Evolutionary conservation across 2,329 filamentous ascomycete species (phyloP), one percentile per base, ranked within the genome.

Genomic region (Colletotrichum sp.): DNA sequence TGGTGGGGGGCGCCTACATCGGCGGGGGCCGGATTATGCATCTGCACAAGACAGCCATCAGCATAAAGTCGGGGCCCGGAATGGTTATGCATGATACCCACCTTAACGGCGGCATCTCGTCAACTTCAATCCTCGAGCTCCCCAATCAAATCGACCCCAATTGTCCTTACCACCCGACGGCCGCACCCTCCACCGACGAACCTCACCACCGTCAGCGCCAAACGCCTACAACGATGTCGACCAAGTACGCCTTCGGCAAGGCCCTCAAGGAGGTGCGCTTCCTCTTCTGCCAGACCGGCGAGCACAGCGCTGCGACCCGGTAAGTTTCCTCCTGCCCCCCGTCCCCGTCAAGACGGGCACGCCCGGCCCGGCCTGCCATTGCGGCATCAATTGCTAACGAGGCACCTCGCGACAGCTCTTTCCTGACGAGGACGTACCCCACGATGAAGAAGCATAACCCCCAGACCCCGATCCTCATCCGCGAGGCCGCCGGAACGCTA

Each of bases 361-460:
- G 18, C 43, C 43, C 43, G 43, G 9, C 38, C 38, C 1, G 38
- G 3, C 38, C 8, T 65, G 43, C 70, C 51, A 51, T 54, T 66
- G 24, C 33, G 34, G n/a, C 34, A n/a, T 36, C 64, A 27, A 62
- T 65, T 47, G 68, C 78, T 78, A 74, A 78, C 73, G 58, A n/a
- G 12, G 69, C 69, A 67, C 47, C 31, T 27, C 36, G 62, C 38
- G 6, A 65, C 79, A 98, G 97, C 84, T 93, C 94, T 34, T 99
- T 99, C 87, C 90, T 99, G 78, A 93, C 93, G 77, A 92, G 95
- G 83, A 93, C 95, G 78, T 99, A 99, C 86, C 97, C 97, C 61
- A 97, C 94, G 74, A 98, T 99, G 96, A 99, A 99, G 92, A 97
- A 98, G 90, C 94, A 96, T 90, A 99, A 99, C 88, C 97, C 97